Conservation (phyloP, 306 rosid species). For the Rosa lucieae region DNA sequence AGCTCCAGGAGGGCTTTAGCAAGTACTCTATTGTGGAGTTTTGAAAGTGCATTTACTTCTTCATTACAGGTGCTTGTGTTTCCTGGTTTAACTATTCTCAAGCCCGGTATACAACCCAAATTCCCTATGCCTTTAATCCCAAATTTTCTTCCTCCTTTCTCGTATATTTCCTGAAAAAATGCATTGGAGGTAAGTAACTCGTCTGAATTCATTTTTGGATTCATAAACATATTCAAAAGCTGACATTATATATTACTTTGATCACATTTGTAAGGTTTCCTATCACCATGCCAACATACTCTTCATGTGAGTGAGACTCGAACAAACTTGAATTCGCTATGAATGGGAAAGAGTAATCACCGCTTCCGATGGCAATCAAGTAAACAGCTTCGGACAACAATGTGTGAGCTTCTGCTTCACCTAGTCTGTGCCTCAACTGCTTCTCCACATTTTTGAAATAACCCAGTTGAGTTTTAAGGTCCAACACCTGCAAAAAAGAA, state of each 20-base stretch:
- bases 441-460: constrained; percentile 39
- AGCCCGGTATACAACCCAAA: constrained; percentile 24
- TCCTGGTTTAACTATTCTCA: constrained; percentile 23
- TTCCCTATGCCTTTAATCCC: constrained; percentile 10
- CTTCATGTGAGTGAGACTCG: constrained; percentile 27
- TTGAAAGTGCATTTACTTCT: constrained; percentile 17
- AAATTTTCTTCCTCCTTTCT: constrained; percentile 46
- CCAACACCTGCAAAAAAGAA: constrained; percentile 28
- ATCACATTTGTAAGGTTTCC: constrained; percentile 37
- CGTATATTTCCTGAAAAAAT: constrained; percentile 25
- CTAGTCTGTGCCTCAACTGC: constrained; percentile 28
- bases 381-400: constrained; percentile 43
- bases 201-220: neutral
- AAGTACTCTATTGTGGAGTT: constrained; percentile 30
- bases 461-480: constrained; percentile 40
- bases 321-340: neutral
- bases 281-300: constrained; percentile 32
- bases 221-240: neutral
- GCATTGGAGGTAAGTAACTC: neutral
- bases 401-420: constrained; percentile 26
- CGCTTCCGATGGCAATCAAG: constrained; percentile 25
- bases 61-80: constrained; percentile 27
- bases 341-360: neutral
- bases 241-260: constrained; percentile 7
- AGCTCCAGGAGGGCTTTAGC: constrained; percentile 20